A percentile compares a stretch with the other conserved stretches of the same genome.
These are phyloP conservation scores for Hanseniaspora uvarum DNA, from an alignment of 1,139 yeast genomes.

Conservation along the genomic window DNA sequence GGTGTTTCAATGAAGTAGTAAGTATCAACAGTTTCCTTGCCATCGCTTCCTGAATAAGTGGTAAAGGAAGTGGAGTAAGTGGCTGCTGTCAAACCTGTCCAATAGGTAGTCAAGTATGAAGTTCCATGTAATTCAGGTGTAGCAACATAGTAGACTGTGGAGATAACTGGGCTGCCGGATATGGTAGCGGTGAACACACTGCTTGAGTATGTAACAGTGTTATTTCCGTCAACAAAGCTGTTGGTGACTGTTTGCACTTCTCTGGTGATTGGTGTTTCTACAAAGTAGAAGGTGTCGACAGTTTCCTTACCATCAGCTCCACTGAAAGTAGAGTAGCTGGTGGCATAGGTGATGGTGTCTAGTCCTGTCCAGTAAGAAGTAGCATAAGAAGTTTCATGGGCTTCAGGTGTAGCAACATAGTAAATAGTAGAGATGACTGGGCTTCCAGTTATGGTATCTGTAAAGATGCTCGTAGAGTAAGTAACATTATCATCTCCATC, in stretches of 20 bases:
- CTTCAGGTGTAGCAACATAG: slow-evolving; percentile 19
- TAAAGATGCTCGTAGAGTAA: slow-evolving; percentile 13
- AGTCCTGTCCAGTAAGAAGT: slow-evolving; percentile 12
- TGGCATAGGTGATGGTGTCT: not conserved
- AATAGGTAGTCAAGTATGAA: not conserved
- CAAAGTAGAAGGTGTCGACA: slow-evolving; percentile 18
- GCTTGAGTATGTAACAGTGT: no score
- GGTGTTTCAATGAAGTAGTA: slow-evolving; percentile 20
- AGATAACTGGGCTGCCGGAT: slow-evolving; percentile 17
- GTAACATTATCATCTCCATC: slow-evolving; percentile 18
- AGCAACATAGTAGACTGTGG: slow-evolving; percentile 19
- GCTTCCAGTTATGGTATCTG: not conserved
- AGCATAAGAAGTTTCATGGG: not conserved
- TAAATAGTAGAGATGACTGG: slow-evolving; percentile 18
- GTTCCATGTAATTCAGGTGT: slow-evolving; percentile 5
- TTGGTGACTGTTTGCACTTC: slow-evolving; percentile 12
- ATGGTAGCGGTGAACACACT: no score
- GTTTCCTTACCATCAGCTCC: slow-evolving; percentile 20
- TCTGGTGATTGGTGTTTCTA: slow-evolving; percentile 20
- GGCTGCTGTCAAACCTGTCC: slow-evolving; percentile 16
- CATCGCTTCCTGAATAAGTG: slow-evolving; percentile 19
- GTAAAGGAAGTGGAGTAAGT: slow-evolving; percentile 19
- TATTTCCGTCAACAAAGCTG: no score
- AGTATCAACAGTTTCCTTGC: slow-evolving; percentile 18
- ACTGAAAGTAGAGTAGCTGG: slow-evolving; percentile 13